phyloP scores from a whole-genome alignment of 306 rosid genomes.

The Luffa aegyptiaca region DNA sequence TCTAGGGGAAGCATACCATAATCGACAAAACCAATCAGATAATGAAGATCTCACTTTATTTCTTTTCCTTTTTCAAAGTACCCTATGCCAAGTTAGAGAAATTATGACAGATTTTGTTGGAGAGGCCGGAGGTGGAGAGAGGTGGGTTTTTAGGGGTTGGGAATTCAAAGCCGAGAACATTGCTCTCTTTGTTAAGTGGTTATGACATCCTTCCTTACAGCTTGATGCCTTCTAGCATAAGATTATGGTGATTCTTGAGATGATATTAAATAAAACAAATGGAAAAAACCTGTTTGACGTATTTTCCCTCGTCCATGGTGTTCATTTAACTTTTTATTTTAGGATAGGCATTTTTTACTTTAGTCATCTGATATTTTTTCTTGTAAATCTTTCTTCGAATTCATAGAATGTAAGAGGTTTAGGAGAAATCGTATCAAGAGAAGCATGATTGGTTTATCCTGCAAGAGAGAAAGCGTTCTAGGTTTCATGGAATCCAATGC shows the following conservation, averaged over 20 bases:
- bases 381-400: background rate
- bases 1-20: background rate
- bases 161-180: background rate
- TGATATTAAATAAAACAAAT: too few relatives aligned
- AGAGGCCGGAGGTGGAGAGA: background rate
- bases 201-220: background rate
- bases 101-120: background rate
- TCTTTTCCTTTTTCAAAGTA: background rate
- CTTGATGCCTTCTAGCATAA: background rate
- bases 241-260: background rate
- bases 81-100: background rate
- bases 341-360: background rate
- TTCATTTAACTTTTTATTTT: too few relatives aligned
- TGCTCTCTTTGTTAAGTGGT: background rate
- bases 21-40: background rate
- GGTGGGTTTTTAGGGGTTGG: background rate
- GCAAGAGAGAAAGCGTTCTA: background rate
- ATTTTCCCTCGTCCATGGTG: too few relatives aligned
- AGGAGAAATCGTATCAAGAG: background rate
- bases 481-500: background rate
- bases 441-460: background rate
- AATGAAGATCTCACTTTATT: background rate
- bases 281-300: too few relatives aligned
- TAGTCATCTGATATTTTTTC: background rate
- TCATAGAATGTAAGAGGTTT: background rate